A percentile compares a stretch with the other conserved stretches of the same genome.
These are phyloP conservation scores for Rhodotorula glutinis DNA, from an alignment of 1,284 basidiomycete species.

Conservation along the genomic window DNA sequence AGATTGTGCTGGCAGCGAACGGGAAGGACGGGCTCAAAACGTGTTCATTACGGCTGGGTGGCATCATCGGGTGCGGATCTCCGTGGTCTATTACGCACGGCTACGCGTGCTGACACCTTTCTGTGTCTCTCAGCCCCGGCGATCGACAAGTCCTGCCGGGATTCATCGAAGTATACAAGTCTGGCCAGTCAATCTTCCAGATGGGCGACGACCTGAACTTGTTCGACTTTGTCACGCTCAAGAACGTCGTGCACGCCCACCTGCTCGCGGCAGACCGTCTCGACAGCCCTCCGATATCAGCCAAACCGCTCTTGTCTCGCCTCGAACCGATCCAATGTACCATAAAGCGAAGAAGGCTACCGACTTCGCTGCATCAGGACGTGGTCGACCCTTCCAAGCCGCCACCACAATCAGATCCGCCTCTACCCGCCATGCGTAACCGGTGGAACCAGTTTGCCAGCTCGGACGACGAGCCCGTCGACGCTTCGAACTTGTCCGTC, in stretches of 20 bases:
- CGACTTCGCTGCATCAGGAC: slow-evolving; percentile 34
- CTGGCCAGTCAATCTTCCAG: slow-evolving; percentile 86
- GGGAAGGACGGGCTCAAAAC: slow-evolving; percentile 76
- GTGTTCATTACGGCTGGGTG: slow-evolving; percentile 83
- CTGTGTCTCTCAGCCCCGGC: slow-evolving; percentile 62
- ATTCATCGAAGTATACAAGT: slow-evolving; percentile 73
- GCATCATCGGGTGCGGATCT: slow-evolving; percentile 79
- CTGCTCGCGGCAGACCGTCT: slow-evolving; percentile 87
- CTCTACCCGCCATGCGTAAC: slow-evolving; percentile 51
- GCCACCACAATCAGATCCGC: slow-evolving; percentile 55
- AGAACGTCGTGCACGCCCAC: slow-evolving; percentile 91
- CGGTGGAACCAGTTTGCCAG: slow-evolving; percentile 55
- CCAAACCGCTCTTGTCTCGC: slow-evolving; percentile 56
- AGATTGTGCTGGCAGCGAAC: slow-evolving; percentile 78
- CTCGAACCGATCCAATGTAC: slow-evolving; percentile 57
- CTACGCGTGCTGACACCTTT: background rate
- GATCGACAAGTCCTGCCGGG: slow-evolving; percentile 84
- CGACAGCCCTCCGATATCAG: slow-evolving; percentile 48
- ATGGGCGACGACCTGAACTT: slow-evolving; percentile 90
- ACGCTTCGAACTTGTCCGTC: slow-evolving; percentile 22
- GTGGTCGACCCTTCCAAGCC: slow-evolving; percentile 1
- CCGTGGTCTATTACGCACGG: background rate
- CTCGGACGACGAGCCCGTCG: background rate
- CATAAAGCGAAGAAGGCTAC: slow-evolving; percentile 26
- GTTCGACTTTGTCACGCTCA: slow-evolving; percentile 96